Conservation (phyloP, 2,329 filamentous ascomycete species). For the Sordariomycetes sp. region DNA sequence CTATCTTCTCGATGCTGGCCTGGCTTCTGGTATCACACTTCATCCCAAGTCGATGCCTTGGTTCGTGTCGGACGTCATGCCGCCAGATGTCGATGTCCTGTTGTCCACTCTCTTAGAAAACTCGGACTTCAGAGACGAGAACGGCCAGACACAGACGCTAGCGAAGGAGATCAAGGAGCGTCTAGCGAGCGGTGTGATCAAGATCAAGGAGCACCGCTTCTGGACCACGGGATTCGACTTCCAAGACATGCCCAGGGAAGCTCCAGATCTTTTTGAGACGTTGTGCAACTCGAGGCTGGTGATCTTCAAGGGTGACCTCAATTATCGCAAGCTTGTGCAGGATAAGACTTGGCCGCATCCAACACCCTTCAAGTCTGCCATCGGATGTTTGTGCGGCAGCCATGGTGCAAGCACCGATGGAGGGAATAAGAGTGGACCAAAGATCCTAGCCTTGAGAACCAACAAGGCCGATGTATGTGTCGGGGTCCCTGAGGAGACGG, state of each 20-base stretch:
- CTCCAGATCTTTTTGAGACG: conserved; percentile 46
- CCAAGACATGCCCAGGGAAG: conserved; percentile 51
- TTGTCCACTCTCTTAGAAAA: conserved; percentile 14
- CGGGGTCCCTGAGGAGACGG: conserved; percentile 16
- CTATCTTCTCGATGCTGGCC: conserved; percentile 53
- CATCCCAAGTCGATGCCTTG: conserved; percentile 62
- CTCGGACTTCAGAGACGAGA: no score
- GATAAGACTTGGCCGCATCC: conserved; percentile 57
- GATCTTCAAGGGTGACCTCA: conserved; percentile 63
- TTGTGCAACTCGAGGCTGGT: conserved; percentile 51
- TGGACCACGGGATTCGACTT: conserved; percentile 53
- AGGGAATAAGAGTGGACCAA: conserved; percentile 47
- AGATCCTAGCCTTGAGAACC: conserved; percentile 54
- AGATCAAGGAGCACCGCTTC: conserved; percentile 33
- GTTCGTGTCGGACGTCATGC: conserved; percentile 65
- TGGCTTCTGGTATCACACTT: conserved; percentile 55
- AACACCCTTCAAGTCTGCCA: conserved; percentile 52
- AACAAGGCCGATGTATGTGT: conserved; percentile 61
- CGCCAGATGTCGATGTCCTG: conserved; percentile 76
- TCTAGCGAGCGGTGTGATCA: conserved; percentile 34
- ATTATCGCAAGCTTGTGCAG: conserved; percentile 57
- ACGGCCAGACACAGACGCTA: no score
- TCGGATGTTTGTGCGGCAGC: conserved; percentile 56
- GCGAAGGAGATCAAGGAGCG: no score
- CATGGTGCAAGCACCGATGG: no score